Conservation (phyloP, 208 protist species). For the Vickermania ingenoplastis region DNA sequence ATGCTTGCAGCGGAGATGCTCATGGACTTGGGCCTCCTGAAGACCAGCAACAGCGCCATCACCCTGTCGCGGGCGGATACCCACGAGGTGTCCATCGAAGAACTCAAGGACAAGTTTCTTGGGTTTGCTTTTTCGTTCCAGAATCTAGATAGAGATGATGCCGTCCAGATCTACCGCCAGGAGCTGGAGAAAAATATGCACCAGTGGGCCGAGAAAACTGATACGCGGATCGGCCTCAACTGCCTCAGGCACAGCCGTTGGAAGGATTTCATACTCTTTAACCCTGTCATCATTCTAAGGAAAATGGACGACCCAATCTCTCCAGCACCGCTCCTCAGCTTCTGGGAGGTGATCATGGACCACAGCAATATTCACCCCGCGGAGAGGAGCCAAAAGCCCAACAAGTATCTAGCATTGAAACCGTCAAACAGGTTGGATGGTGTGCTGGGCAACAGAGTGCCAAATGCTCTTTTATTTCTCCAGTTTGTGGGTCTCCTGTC, state of each 20-base stretch:
- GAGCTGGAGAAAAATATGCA: not conserved
- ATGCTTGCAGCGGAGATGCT: slow-evolving; percentile 55
- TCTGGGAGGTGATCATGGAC: slow-evolving; percentile 59
- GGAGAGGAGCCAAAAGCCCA: slow-evolving; percentile 9
- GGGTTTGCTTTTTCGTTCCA: not conserved
- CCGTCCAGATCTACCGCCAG: not conserved
- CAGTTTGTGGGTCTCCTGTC: slow-evolving; percentile 72
- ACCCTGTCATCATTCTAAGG: slow-evolving; percentile 56
- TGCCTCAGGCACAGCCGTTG: slow-evolving; percentile 70
- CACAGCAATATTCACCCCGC: slow-evolving; percentile 14
- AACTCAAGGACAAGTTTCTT: not conserved
- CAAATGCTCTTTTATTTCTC: slow-evolving; percentile 76
- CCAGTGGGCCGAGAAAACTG: not conserved
- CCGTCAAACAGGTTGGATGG: slow-evolving; percentile 63
- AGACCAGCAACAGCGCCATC: slow-evolving; percentile 58
- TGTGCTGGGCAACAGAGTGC: slow-evolving; percentile 69
- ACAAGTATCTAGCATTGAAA: slow-evolving; percentile 30
- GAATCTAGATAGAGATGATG: not conserved
- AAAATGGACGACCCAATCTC: slow-evolving; percentile 20
- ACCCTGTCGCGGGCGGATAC: not conserved
- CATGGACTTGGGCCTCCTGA: slow-evolving; percentile 72
- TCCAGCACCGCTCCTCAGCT: slow-evolving; percentile 77
- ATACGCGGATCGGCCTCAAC: not conserved
- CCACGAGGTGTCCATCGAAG: not conserved
- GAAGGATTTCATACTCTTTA: slow-evolving; percentile 69